phyloP scores from a whole-genome alignment of 768 basidiomycete species.

The Serendipita indica region DNA sequence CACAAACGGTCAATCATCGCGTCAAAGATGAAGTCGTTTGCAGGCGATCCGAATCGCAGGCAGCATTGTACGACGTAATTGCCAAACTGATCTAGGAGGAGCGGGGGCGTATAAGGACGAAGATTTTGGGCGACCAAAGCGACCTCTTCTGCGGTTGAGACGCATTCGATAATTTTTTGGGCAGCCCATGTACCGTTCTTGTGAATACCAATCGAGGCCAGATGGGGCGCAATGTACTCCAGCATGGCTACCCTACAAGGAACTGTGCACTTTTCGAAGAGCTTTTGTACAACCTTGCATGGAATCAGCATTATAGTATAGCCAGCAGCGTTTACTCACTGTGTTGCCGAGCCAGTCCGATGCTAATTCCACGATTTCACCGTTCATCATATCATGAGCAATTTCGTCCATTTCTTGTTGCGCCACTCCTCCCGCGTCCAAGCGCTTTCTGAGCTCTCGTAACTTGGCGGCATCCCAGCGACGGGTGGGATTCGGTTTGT shows the following conservation, averaged over 20 bases:
- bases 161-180: conserved; percentile 97
- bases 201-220: conserved; percentile 97
- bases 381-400: conserved; percentile 78
- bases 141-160: conserved; percentile 75
- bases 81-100: conserved; percentile 86
- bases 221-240: conserved; percentile 81
- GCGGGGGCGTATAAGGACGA: conserved; percentile 79
- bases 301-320: neutral
- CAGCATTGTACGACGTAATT: conserved; percentile 90
- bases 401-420: conserved; percentile 82
- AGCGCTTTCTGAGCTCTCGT: conserved; percentile 82
- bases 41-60: conserved; percentile 76
- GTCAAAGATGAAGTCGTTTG: conserved; percentile 93
- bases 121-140: conserved; percentile 72
- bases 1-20: conserved; percentile 96
- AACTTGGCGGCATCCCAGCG: conserved; percentile 90
- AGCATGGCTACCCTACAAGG: conserved; percentile 75
- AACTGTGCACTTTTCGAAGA: conserved; percentile 81
- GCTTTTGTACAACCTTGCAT: conserved; percentile 78
- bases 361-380: conserved; percentile 87
- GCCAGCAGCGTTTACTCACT: conserved; percentile 26
- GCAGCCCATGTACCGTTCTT: conserved; percentile 99
- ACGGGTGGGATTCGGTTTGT: conserved; percentile 58
- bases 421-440: conserved; percentile 79
- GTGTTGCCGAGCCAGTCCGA: conserved; percentile 99